Percentiles rank a stretch among this genome's conserved stretches.
Conservation (phyloP, 306 rosid genomes). For the Fragaria vesca region DNA sequence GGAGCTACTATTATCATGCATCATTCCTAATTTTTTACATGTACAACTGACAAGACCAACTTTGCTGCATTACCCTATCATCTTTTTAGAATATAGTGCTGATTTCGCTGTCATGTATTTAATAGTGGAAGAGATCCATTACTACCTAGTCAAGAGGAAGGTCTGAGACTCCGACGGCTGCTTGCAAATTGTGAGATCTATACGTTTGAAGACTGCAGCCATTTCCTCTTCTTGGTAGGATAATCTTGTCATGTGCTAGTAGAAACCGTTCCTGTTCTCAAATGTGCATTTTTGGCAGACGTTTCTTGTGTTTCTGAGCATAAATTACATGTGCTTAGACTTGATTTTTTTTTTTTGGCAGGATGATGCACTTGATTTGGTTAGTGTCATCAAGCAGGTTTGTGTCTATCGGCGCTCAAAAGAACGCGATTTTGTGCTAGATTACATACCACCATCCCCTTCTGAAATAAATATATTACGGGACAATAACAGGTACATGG, state of each 20-base stretch:
- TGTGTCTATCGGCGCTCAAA: conserved; percentile 73
- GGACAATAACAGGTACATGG: conserved; percentile 47
- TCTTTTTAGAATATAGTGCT: conserved; percentile 23
- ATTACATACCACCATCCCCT: conserved; percentile 65
- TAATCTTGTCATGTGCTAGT: background rate
- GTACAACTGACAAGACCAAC: background rate
- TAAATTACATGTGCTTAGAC: background rate
- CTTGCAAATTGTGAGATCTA: conserved; percentile 64
- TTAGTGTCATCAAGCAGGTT: conserved; percentile 59
- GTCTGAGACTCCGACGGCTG: conserved; percentile 43
- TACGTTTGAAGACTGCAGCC: no score
- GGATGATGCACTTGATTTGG: conserved; percentile 69
- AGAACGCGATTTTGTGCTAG: conserved; percentile 54
- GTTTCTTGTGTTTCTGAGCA: background rate
- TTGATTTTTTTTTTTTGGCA: conserved; percentile 32
- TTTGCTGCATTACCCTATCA: conserved; percentile 14
- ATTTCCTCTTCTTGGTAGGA: conserved; percentile 73
- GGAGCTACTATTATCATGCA: background rate
- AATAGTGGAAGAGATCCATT: conserved; percentile 66
- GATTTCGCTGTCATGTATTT: conserved; percentile 29
- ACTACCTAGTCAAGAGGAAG: conserved; percentile 72
- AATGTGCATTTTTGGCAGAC: background rate
- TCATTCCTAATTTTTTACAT: background rate
- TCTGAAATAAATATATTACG: conserved; percentile 36
- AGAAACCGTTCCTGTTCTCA: background rate